Evolutionary conservation across 257 asterid genomes (phyloP), one percentile per base, ranked within the genome.

Genomic region (Solanum phureja): DNA sequence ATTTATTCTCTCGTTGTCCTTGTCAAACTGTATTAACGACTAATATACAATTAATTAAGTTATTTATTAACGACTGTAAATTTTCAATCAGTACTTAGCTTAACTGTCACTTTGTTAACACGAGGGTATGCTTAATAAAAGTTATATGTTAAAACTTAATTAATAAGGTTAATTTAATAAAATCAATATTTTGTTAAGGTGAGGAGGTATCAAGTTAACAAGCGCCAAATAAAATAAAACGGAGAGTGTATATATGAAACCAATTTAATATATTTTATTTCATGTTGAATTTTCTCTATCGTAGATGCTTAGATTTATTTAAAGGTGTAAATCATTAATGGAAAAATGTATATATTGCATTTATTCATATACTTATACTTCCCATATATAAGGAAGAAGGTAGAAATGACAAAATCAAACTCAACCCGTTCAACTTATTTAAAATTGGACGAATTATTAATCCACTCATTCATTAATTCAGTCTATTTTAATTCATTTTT

Each of bases 401-500:
- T 49, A 42, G 14, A 0, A 11, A 0, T 49, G 7, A 2, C 18
- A 49, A 49, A 49, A 49, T 49, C 1, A 49, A 49, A 49, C 0
- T 49, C 3, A 49, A 49, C 3, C 1, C 1, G 1, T 49, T 49
- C 0, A 49, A 49, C 0, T 13, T 49, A 49, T 5, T 14, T 44
- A 44, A 44, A 0, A 12, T 49, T 49, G 19, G 7, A 49, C 0
- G 1, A 49, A 49, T 49, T 14, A 49, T 49, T 49, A 7, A 49
- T 0, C 3, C 3, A 0, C 0, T 14, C 3, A 49, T 49, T 49
- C 0, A 49, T 49, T 27, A 49, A 14, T 0, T 49, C 1, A 1
- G 0, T 5, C 1, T 14, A 49, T 49, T 49, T 49, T 14, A 49
- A 46, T 5, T 1, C 5, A 12, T 42, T 42, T 0, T 0, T 10